Evolutionary conservation across 495 filamentous ascomycete species (phyloP), one percentile per base, ranked within the genome.

Genomic region (Penicillium bovifimosum): DNA sequence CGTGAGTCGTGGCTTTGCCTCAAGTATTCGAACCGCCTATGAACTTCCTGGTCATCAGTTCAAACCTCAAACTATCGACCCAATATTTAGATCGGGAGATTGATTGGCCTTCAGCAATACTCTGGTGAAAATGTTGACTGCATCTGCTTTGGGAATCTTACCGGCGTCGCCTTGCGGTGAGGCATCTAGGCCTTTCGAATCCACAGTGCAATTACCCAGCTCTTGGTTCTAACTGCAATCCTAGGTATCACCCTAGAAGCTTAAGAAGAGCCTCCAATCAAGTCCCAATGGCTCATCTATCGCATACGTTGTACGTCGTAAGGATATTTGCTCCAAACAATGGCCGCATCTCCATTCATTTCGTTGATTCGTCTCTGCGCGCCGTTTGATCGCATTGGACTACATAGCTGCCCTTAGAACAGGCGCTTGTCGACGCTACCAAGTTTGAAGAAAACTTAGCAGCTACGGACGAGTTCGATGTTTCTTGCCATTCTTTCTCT

Each of bases 141-240:
- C 17, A 17, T 42, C 38, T 41, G 13, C n/a, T 31, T 34, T 40
- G 48, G 48, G 38, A 16, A 42, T 42, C 48, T 35, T 42, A 50
- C 47, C 38, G 38, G 38, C 48, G 39, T 50, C 39, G 32, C 48
- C 48, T 24, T 50, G 48, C 48, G 34, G 34, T 50, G 9, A 17
- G 18, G 48, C 39, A 50, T 42, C 48, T 50, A 50, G 48, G 13
- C 48, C 48, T 47, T 47, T 33, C 38, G 36, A 50, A 42, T 29
- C 24, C 46, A 46, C 35, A 16, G 26, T 18, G 18, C 26, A 24
- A 42, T 50, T 27, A 16, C 10, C 40, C 13, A 42, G 20, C 34
- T 42, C 13, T 26, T 32, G 39, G 13, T 50, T 28, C 8, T 7
- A 42, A 50, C 48, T 42, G 13, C 9, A 33, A 50, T 28, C 5